Evolutionary conservation across 2,329 filamentous ascomycete genomes (phyloP), one percentile per base, ranked within the genome.

Genomic region (Coleophoma crateriformis): DNA sequence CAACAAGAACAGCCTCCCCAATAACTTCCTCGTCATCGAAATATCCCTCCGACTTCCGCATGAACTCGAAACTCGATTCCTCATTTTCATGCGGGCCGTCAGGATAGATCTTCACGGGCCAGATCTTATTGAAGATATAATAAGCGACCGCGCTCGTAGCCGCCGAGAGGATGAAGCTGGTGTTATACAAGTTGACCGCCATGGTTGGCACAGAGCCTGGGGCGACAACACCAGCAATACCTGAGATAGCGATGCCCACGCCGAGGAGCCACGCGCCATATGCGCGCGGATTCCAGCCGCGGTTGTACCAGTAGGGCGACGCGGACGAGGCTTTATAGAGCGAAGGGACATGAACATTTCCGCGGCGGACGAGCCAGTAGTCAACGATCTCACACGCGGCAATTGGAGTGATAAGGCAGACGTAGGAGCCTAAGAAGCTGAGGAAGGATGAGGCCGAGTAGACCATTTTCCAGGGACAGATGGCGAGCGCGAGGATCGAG

Each of bases 341-440:
- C 11, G 45, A 47, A 38, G 45, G 45, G 4, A 47, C 22, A 40
- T 47, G 45, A 2, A 47, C 27, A 33, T 47, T 47, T 3, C 45
- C 45, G 14, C 20, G 34, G 14, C 45, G 45, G 27, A 47, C 32
- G 14, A 47, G 14, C 34, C 35, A 39, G 27, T 47, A 47, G 35
- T 47, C 45, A 14, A 47, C 15, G 27, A 47, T 40, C 34, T 35
- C 35, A 2, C 19, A 32, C 14, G 35, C 33, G 12, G 19, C 34
- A 32, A 47, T 40, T 3, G 79, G 77, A 0, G 76, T 78, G 1
- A 82, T 65, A 61, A 83, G 82, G 20, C 82, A 70, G 1, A 75
- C 74, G 61, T 83, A 81, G 0, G 80, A 82, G 41, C 75, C 71
- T 74, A 87, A 82, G 65, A 86, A 86, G 47, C 76, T 74, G 10